Conservation (phyloP, 352 stramenopile genomes). For the Phytophthora fragariaefolia region DNA sequence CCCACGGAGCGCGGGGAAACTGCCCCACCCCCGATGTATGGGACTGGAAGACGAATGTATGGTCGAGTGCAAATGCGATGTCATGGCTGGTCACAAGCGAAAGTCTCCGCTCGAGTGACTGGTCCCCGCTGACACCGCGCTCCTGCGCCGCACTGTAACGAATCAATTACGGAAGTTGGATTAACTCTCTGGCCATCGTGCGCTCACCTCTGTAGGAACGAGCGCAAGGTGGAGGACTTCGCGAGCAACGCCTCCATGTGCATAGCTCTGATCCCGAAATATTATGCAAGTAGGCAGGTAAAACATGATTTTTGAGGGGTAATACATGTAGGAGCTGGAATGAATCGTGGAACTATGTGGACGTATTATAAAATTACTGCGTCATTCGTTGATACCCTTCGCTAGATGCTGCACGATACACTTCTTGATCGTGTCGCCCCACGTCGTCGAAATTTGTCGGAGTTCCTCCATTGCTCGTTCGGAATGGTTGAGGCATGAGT, state of each 20-base stretch:
- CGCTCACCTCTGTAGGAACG: constrained; percentile 47
- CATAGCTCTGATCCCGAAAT: neutral
- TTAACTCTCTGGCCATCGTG: too few species aligned
- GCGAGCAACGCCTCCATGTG: constrained; percentile 47
- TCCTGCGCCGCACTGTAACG: constrained; percentile 26
- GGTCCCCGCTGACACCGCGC: constrained; percentile 5
- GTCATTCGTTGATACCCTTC: too few species aligned
- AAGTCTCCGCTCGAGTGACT: constrained; percentile 17
- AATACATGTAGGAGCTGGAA: too few species aligned
- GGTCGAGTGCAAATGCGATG: constrained; percentile 41
- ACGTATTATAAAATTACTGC: too few species aligned
- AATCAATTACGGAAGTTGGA: neutral
- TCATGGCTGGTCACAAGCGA: constrained; percentile 20
- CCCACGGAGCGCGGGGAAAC: constrained; percentile 46
- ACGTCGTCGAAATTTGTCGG: constrained; percentile 23
- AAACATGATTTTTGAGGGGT: neutral
- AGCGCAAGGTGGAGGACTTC: constrained; percentile 40
- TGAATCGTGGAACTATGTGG: too few species aligned
- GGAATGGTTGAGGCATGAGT: constrained; percentile 18
- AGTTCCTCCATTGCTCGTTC: constrained; percentile 19
- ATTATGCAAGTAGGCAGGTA: neutral
- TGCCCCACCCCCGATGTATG: constrained; percentile 6
- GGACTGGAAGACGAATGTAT: constrained; percentile 42
- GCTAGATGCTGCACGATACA: constrained; percentile 21
- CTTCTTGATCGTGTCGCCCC: constrained; percentile 32